Conservation (phyloP, 108 stramenopile genomes). For the Heterococcus sp. region DNA sequence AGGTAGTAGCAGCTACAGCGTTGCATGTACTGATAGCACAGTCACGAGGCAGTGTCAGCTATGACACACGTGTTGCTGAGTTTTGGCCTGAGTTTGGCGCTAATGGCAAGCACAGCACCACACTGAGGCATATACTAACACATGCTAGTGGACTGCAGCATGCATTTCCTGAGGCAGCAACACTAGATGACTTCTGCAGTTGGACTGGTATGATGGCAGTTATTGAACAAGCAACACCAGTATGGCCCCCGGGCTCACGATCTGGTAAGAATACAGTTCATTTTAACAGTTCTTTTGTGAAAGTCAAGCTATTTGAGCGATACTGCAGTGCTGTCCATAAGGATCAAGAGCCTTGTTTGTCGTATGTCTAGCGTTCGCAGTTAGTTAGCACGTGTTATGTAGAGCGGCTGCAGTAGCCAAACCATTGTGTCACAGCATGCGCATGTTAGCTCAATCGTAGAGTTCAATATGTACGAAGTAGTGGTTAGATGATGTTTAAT, state of each 20-base stretch:
- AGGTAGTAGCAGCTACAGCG: conserved; percentile 32
- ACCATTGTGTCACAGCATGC: too few species aligned
- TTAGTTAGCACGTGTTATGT: too few species aligned
- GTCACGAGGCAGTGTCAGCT: conserved; percentile 11
- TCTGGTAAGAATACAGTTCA: too few species aligned
- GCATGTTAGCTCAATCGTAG: too few species aligned
- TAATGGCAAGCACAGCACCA: conserved; percentile 22
- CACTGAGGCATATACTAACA: conserved; percentile 43
- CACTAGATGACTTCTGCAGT: conserved; percentile 22
- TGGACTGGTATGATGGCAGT: conserved; percentile 2
- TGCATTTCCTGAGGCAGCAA: conserved; percentile 24
- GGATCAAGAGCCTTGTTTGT: too few species aligned
- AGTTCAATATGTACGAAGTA: too few species aligned
- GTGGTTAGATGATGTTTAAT: too few species aligned
- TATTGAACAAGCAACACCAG: conserved; percentile 31
- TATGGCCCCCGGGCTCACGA: conserved; percentile 21
- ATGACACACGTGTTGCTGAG: conserved; percentile 32
- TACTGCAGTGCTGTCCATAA: too few species aligned
- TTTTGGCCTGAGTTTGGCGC: conserved; percentile 39
- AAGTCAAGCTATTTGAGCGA: too few species aligned
- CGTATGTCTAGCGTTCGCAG: too few species aligned
- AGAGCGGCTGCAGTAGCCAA: too few species aligned
- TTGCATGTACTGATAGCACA: conserved; percentile 35
- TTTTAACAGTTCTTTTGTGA: too few species aligned
- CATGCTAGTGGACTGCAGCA: conserved; percentile 46